phyloP scores from a whole-genome alignment of 805 yeast genomes.

The Candida namnaoensis region DNA sequence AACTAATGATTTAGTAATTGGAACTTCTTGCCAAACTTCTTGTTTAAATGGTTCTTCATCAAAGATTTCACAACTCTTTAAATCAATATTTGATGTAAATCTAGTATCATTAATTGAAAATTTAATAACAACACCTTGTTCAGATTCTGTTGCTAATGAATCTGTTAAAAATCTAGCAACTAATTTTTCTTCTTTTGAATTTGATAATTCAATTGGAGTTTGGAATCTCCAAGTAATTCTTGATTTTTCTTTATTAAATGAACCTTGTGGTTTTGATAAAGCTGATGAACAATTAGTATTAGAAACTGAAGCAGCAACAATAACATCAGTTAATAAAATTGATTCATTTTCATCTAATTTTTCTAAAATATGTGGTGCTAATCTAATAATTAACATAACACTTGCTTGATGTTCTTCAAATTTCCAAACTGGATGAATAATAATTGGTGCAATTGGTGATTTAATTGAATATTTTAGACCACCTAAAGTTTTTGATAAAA shows the following conservation, averaged over 20 bases:
- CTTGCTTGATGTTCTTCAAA: constrained; percentile 80
- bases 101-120: constrained; percentile 38
- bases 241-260: constrained; percentile 77
- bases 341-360: constrained; percentile 26
- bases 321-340: constrained; percentile 27
- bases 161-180: constrained; percentile 83
- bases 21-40: constrained; percentile 24
- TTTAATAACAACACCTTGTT: constrained; percentile 64
- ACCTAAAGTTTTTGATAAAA: constrained; percentile 61
- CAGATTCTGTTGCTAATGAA: constrained; percentile 61
- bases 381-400: constrained; percentile 63
- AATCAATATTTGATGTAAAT: constrained; percentile 31
- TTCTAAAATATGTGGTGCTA: constrained; percentile 36
- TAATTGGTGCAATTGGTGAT: constrained; percentile 51
- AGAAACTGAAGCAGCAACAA: constrained; percentile 44
- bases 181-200: constrained; percentile 49
- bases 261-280: constrained; percentile 85
- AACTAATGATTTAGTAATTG: constrained; percentile 23
- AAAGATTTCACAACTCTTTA: constrained; percentile 26
- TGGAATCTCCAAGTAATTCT: constrained; percentile 80
- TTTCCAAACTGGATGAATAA: constrained; percentile 81
- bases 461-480: constrained; percentile 69
- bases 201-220: constrained; percentile 27
- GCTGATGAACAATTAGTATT: constrained; percentile 66
- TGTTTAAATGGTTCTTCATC: constrained; percentile 30